Evolutionary conservation across 2,329 filamentous ascomycete species (phyloP).

Genomic region (Thielaviopsis musarum): DNA sequence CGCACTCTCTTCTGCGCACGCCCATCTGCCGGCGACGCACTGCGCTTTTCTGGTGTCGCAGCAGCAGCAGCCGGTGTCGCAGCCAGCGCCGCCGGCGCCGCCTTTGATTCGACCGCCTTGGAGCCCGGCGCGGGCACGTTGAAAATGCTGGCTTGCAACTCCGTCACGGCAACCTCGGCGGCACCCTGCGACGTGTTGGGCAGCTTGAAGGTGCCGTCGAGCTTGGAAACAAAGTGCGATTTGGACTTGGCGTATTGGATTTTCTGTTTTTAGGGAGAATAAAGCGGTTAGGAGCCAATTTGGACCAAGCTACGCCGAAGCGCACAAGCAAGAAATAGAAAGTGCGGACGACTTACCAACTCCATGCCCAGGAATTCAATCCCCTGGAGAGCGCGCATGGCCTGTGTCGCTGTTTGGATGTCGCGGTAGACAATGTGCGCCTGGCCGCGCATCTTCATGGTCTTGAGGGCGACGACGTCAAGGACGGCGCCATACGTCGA

Average conservation of each 20-base stretch:
- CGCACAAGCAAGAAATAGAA: too few species aligned
- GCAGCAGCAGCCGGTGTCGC: not conserved
- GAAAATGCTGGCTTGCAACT: conserved; percentile 67
- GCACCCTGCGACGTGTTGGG: conserved; percentile 36
- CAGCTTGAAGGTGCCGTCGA: conserved; percentile 77
- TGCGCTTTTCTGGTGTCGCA: conserved; percentile 31
- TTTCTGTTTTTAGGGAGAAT: conserved; percentile 40
- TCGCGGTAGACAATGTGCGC: conserved; percentile 87
- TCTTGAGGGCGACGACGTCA: conserved; percentile 81
- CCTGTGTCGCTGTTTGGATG: conserved; percentile 79
- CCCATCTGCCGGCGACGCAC: conserved; percentile 35
- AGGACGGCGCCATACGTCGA: conserved; percentile 85
- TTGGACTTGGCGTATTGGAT: conserved; percentile 83
- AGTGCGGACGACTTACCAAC: conserved; percentile 43
- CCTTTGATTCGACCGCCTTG: conserved; percentile 24
- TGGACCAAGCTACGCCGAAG: too few species aligned
- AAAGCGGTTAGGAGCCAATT: not conserved
- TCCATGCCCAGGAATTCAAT: conserved; percentile 72
- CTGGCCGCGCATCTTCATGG: conserved; percentile 84
- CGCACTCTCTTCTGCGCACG: conserved; percentile 54
- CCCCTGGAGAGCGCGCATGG: conserved; percentile 75
- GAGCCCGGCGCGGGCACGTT: conserved; percentile 43
- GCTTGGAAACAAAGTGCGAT: conserved; percentile 73
- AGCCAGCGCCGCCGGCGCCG: conserved; percentile 19
- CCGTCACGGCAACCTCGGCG: conserved; percentile 46